These are phyloP conservation scores for Daldinia eschscholtzii DNA, from an alignment of 2,329 filamentous ascomycete species.

Conservation along the genomic window DNA sequence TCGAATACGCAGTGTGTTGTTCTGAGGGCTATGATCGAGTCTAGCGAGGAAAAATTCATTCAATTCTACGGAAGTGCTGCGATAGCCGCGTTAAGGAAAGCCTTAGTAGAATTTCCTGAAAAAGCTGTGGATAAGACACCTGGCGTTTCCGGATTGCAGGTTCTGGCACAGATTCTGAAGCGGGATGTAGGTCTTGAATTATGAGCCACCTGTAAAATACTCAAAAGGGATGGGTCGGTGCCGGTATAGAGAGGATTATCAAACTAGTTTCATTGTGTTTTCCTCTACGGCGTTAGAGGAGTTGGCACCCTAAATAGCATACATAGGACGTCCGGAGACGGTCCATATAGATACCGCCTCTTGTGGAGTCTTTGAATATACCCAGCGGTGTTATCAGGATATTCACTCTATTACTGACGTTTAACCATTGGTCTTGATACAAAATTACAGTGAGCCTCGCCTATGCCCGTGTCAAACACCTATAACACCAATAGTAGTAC, in stretches of 20 bases:
- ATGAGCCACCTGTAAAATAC: constrained; percentile 33
- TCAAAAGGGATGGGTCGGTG: constrained; percentile 18
- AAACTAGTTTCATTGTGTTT: neutral
- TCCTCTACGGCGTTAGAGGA: constrained; percentile 30
- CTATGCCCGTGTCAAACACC: constrained; percentile 26
- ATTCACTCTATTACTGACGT: constrained; percentile 29
- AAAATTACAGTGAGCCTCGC: constrained; percentile 23
- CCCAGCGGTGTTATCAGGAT: constrained; percentile 27
- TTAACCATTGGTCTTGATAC: constrained; percentile 2
- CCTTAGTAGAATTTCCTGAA: constrained; percentile 79
- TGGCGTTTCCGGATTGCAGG: constrained; percentile 65
- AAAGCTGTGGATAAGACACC: constrained; percentile 62
- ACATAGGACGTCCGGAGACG: constrained; percentile 43
- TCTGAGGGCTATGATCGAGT: constrained; percentile 77
- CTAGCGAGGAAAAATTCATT: constrained; percentile 81
- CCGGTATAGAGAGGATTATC: constrained; percentile 36
- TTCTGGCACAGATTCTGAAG: constrained; percentile 67
- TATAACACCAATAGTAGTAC: constrained; percentile 78
- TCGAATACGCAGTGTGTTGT: constrained; percentile 81
- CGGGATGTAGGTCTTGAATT: constrained; percentile 64
- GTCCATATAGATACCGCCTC: constrained; percentile 29
- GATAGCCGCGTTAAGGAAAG: constrained; percentile 76
- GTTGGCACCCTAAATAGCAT: constrained; percentile 44
- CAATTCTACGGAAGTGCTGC: constrained; percentile 84
- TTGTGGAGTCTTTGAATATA: constrained; percentile 36